phyloP scores from a whole-genome alignment of 2,329 filamentous ascomycete genomes.

The Thelonectria discophora region DNA sequence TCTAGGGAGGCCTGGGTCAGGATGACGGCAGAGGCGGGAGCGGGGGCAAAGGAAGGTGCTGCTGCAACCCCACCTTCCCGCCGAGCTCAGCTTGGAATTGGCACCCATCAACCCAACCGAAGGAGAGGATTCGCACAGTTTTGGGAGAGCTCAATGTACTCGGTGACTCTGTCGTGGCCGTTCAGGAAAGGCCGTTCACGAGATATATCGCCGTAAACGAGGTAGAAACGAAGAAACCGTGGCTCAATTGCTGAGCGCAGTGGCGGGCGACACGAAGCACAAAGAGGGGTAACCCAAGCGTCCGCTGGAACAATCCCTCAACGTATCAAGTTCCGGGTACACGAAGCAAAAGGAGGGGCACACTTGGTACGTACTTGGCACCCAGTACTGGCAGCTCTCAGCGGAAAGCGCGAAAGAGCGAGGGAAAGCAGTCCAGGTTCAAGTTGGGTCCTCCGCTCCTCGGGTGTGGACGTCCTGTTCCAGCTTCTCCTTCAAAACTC shows the following conservation, averaged over 20 bases:
- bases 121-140: neutral
- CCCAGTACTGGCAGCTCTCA: neutral
- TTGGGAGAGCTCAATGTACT: slow-evolving; percentile 9
- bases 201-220: neutral
- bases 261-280: neutral
- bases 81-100: slow-evolving; percentile 12
- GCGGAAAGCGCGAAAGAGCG: slow-evolving; percentile 14
- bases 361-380: neutral
- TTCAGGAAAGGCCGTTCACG: neutral
- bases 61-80: slow-evolving; percentile 32
- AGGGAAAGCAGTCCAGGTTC: slow-evolving; percentile 16
- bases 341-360: slow-evolving; percentile 10
- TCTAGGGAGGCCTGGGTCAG: too few relatives aligned
- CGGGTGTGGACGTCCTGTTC: neutral
- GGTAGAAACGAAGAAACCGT: neutral
- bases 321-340: neutral
- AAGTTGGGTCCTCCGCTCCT: slow-evolving; percentile 33
- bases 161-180: neutral
- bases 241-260: slow-evolving; percentile 1
- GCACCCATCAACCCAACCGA: neutral
- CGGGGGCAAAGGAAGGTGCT: slow-evolving; percentile 28
- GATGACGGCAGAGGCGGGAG: slow-evolving; percentile 40
- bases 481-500: slow-evolving; percentile 38
- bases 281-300: slow-evolving; percentile 7
- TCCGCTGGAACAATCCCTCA: neutral